phyloP scores from a whole-genome alignment of 352 stramenopile species.

The Globisporangium cystogenes region DNA sequence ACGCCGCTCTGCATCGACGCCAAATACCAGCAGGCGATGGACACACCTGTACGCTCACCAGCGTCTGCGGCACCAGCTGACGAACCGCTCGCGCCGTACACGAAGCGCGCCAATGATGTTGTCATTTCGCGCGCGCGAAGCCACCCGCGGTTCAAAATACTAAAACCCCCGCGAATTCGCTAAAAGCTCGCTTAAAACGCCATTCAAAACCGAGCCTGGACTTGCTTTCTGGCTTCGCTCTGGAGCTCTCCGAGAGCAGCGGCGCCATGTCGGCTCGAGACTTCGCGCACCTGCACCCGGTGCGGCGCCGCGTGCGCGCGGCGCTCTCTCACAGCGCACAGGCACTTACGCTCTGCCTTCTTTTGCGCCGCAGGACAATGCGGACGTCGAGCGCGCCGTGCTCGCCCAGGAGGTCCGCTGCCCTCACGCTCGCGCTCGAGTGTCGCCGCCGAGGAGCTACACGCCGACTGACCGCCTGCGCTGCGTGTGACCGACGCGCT shows the following conservation, averaged over 20 bases:
- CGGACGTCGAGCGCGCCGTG: slow-evolving; percentile 76
- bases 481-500: background rate
- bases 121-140: no score
- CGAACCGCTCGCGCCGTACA: no score
- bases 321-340: background rate
- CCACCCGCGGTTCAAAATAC: no score
- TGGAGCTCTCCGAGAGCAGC: background rate
- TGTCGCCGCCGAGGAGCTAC: background rate
- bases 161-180: no score
- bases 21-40: no score
- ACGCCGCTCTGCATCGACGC: no score
- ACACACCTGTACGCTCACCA: no score
- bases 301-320: slow-evolving; percentile 7
- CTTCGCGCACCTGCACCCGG: slow-evolving; percentile 74
- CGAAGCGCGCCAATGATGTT: no score
- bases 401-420: slow-evolving; percentile 69
- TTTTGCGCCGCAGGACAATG: slow-evolving; percentile 53
- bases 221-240: background rate
- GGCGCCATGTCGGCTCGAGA: slow-evolving; percentile 42
- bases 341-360: background rate
- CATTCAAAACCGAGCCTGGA: no score
- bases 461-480: background rate
- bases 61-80: no score
- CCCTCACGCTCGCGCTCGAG: no score
- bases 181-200: no score